Base-by-base conservation (phyloP, 1,284 basidiomycete genomes). In the Apiotrichum mycotoxinovorans region DNA sequence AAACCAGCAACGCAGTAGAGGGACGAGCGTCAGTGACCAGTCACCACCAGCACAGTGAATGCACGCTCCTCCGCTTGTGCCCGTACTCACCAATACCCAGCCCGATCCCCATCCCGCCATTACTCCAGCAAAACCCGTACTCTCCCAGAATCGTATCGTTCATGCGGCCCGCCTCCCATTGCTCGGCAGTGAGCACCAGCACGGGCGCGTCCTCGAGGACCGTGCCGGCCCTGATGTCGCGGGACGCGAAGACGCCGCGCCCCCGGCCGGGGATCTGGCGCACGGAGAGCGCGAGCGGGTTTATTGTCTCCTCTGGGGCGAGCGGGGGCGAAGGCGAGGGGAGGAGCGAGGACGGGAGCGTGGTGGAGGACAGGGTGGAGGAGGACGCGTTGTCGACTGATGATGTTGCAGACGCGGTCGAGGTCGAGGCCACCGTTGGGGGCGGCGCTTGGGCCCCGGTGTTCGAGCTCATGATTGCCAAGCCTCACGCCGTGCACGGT, bases 121-220 rank as follows among this genome's bases (percentile, higher is more conserved):
- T 66, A 62, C 84, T 83, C 88, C 91, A 96, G 43, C 84, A 86
- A 69, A 94, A 94, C 0, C 89, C 86, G 71, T 94, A 94, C 50
- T 87, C 85, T 63, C 93, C 88, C 17, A 95, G 78, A 0, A 88
- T 76, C 0, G 89, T 94, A 65, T 87, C 79, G 55, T 71, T 66
- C 64, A 77, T 67, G 63, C 76, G 81, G 54, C 86, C 87, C 9
- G 76, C 67, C 45, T 84, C 81, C 71, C 92, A 92, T 74, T 92
- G 89, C 30, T 84, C 80, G 47, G 83, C 80, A 1, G 79, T 77
- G 66, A 95, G 85, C 9, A 96, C 79, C 12, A 96, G 79, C n/a
- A 92, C 89, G 0, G 93, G 93, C 57, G 87, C 88, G 61, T 87
- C 84, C 72, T 97, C 93, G 57, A 97, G 72, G 14, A 88, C 57